Conservation (phyloP, 257 asterid species). For the Solanum arcanum region DNA sequence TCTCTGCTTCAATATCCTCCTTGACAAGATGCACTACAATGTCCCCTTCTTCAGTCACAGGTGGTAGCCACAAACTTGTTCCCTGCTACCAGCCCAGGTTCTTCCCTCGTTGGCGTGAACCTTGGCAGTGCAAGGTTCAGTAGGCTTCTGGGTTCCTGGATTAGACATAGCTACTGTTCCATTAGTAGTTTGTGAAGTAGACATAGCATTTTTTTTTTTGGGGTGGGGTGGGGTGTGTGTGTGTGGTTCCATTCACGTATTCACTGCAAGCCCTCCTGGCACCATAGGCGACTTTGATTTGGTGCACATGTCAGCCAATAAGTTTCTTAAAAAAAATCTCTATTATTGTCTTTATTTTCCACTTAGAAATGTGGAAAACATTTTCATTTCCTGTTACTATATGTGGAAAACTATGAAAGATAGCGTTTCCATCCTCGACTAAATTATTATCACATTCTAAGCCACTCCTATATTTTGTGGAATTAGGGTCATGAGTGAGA, state of each 20-base stretch:
- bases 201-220: neutral
- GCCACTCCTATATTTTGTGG: neutral
- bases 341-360: neutral
- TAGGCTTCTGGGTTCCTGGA: neutral
- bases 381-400: neutral
- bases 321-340: neutral
- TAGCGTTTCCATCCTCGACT: neutral
- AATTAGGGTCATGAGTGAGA: slow-evolving; percentile 33
- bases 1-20: neutral
- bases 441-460: neutral
- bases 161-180: neutral
- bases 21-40: neutral
- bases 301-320: neutral
- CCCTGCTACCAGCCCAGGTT: neutral
- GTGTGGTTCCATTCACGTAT: neutral
- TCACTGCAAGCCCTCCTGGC: neutral
- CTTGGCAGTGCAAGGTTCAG: neutral
- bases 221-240: no score
- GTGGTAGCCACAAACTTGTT: neutral
- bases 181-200: neutral
- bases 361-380: neutral
- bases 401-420: neutral
- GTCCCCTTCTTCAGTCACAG: neutral
- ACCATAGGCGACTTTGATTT: neutral
- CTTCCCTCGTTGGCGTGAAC: neutral